Base-by-base conservation (phyloP, 1,284 basidiomycete genomes). In the Ganoderma lucidum region DNA sequence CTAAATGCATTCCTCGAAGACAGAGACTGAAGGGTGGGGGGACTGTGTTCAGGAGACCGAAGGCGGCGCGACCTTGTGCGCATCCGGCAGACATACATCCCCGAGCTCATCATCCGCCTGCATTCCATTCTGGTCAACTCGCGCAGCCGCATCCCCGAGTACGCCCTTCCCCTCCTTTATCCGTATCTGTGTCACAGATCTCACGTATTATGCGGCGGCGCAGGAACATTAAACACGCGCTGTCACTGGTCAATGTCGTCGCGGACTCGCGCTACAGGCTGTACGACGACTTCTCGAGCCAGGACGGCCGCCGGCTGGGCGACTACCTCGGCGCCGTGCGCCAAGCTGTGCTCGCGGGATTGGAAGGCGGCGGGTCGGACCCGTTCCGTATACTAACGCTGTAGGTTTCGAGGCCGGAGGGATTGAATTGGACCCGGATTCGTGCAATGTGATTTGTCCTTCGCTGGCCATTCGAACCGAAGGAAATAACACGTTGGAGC, bases 41-140 rank as follows among this genome's bases (percentile, higher is more conserved):
- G 23, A 17, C 6, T 14, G 12, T 44, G 6, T 53, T 71, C 74
- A 87, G 88, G 83, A 61, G 87, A 92, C 64, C 86, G 86, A 14
- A 85, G 94, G 15, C 82, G 84, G 28, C 83, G 83, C 35, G 95
- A 98, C 74, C 87, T 98, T 63, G 82, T 86, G 2, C 88, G 93
- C 30, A 94, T 98, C 68, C 89, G 97, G 41, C 92, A 95, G 75
- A 91, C 97, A 45, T 97, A 94, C 80, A 85, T 99, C 23, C 97
- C 97, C 0, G 96, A 98, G 78, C 86, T 99, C 48, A 89, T 99
- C 72, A 85, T 98, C 70, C 90, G 95, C 28, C 82, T 99, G 19
- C 97, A 99, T 78, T 83, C 86, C 41, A 83, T 93, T 67, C 84
- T 99, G 15, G 87, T 90, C 71, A 83, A 86, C 45, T 94, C 95